Base-by-base conservation (phyloP, 169 alveolate genomes). In the Eimeria sp. region DNA sequence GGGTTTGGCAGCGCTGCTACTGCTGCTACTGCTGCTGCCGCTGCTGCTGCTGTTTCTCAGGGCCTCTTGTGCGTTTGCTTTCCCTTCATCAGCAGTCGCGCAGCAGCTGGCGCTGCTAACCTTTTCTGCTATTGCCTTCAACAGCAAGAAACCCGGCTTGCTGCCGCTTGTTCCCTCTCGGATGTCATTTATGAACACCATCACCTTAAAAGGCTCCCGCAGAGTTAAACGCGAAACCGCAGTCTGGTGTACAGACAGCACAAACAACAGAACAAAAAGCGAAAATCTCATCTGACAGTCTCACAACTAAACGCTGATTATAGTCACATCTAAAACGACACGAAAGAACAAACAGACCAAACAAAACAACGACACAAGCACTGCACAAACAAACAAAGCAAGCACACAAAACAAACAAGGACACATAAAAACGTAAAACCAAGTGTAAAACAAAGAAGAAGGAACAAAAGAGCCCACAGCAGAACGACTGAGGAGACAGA, bases 151-250 rank as follows among this genome's bases (percentile, higher is more conserved):
- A 3, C 97, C 97, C 25, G 95, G 96, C 90, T 97, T 97, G 84
- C 88, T 92, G 54, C 98, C 98, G 40, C 95, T 75, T 27, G 51
- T 82, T 25, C 98, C 98, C 61, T 96, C 96, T 14, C 97, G 51
- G 14, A 97, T 97, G 70, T 97, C 97, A 87, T 80, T 91, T n/a
- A 97, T 94, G 76, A 95, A 57, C 18, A 90, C 57, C 89, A 61
- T 47, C 67, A 47, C 47, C 16, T 34, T 43, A 40, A 5, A 45
- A 9, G 96, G 97, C 27, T 58, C 73, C 27, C 86, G 30, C 54
- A 95, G 72, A 34, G 84, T 76, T 30, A 97, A 87, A 83, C 94
- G 95, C 54, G 95, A 96, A 84, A 97, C 97, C 13, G 97, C 98
- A 0, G 97, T 67, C 96, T 95, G 96, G 5, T 40, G 47, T 10